phyloP scores from a whole-genome alignment of 169 alveolate genomes.

The Plasmodium yoelii region DNA sequence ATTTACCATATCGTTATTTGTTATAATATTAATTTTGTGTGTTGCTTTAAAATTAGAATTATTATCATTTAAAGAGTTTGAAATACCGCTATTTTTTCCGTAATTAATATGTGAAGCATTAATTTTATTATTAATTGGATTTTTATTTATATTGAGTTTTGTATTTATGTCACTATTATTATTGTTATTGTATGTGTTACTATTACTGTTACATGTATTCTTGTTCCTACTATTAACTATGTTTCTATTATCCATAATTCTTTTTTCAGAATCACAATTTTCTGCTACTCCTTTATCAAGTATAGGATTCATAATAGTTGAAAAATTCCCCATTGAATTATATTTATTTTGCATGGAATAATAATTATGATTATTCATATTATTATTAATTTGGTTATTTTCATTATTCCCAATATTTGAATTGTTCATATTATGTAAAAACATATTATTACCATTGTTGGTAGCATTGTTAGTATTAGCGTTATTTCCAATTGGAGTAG shows the following conservation, averaged over 20 bases:
- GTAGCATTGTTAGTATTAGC: background rate
- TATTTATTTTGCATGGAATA: slow-evolving; percentile 17
- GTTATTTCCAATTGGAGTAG: too few relatives aligned
- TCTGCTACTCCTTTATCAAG: slow-evolving; percentile 16
- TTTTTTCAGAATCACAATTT: slow-evolving; percentile 13
- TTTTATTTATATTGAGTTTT: slow-evolving; percentile 25
- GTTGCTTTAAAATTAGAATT: slow-evolving; percentile 9
- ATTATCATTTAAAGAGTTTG: slow-evolving; percentile 8
- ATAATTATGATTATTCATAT: slow-evolving; percentile 9
- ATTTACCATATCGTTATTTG: slow-evolving; percentile 2
- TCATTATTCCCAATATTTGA: slow-evolving; percentile 12
- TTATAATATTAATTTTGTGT: slow-evolving; percentile 3
- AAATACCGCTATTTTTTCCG: slow-evolving; percentile 5
- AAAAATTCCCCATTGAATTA: slow-evolving; percentile 22
- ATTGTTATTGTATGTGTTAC: background rate
- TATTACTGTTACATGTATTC: background rate
- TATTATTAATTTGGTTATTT: slow-evolving; percentile 13
- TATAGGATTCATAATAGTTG: slow-evolving; percentile 8
- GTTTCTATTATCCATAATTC: slow-evolving; percentile 6
- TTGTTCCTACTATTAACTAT: background rate
- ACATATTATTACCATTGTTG: slow-evolving; percentile 3
- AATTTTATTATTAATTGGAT: slow-evolving; percentile 2
- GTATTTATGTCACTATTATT: background rate
- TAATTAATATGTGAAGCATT: slow-evolving; percentile 14
- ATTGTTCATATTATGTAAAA: slow-evolving; percentile 12